phyloP scores from a whole-genome alignment of 192 early-diverging fungal genomes.

The Powellomyces hirtus region DNA sequence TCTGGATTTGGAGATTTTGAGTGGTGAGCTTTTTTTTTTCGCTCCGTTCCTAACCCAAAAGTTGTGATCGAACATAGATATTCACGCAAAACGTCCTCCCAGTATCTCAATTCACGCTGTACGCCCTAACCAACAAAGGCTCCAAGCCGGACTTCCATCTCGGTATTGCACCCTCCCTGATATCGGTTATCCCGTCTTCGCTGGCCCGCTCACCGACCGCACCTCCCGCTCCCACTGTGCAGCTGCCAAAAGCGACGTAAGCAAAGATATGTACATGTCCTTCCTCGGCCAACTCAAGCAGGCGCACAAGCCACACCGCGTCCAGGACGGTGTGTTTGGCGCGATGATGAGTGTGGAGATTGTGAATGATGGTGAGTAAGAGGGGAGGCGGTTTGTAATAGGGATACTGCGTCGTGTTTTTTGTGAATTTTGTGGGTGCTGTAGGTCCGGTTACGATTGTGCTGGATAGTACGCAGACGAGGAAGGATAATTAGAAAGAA shows the following conservation, averaged over 20 bases:
- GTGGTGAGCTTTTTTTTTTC: too few species aligned
- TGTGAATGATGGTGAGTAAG: slow-evolving; percentile 67
- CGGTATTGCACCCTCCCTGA: slow-evolving; percentile 12
- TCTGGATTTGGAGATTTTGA: slow-evolving; percentile 69
- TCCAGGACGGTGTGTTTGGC: slow-evolving; percentile 89
- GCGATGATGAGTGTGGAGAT: slow-evolving; percentile 95
- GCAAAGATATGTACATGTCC: slow-evolving; percentile 68
- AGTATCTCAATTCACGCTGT: slow-evolving; percentile 94
- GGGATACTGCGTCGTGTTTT: background rate
- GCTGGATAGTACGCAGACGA: slow-evolving; percentile 33
- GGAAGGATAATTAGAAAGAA: too few species aligned
- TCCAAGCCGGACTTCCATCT: slow-evolving; percentile 90
- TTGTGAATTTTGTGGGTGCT: background rate
- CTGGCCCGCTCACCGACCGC: background rate
- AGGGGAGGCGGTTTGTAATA: background rate
- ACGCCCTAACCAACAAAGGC: slow-evolving; percentile 76
- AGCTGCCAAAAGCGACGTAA: slow-evolving; percentile 73
- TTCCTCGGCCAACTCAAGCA: slow-evolving; percentile 70
- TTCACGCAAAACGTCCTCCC: background rate
- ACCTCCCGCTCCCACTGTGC: background rate
- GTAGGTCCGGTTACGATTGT: slow-evolving; percentile 59
- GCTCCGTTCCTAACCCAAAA: background rate
- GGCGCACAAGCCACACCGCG: slow-evolving; percentile 60
- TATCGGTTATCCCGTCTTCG: background rate
- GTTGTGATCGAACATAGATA: background rate